Evolutionary conservation across 768 basidiomycete species (phyloP).

Genomic region (Cystofilobasidium macerans): DNA sequence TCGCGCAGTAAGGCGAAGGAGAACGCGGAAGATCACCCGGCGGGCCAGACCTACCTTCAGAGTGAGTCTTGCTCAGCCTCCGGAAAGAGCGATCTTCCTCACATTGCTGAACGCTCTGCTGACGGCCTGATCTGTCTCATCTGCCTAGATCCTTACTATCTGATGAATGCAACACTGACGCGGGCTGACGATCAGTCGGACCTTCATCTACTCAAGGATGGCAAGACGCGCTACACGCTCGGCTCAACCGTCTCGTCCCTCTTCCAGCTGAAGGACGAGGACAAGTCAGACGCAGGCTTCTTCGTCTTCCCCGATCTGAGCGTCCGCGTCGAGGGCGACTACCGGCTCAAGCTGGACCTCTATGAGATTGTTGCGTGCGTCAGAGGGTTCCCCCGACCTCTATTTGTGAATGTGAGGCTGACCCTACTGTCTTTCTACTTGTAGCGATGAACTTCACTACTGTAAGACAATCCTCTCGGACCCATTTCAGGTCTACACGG

Average conservation of each 20-base stretch:
- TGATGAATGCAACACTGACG: constrained; percentile 44
- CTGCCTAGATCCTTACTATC: constrained; percentile 68
- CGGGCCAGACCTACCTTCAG: constrained; percentile 32
- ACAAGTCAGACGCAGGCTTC: constrained; percentile 64
- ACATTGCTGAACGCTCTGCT: not conserved
- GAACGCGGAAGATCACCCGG: not conserved
- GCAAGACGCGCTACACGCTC: constrained; percentile 80
- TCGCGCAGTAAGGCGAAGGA: not conserved
- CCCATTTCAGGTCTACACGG: constrained; percentile 87
- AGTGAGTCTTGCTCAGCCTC: constrained; percentile 28
- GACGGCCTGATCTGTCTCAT: not conserved
- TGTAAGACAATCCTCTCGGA: constrained; percentile 81
- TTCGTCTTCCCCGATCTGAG: constrained; percentile 94
- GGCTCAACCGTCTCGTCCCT: constrained; percentile 81
- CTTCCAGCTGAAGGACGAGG: constrained; percentile 71
- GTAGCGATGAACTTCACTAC: constrained; percentile 70
- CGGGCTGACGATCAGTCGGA: constrained; percentile 61
- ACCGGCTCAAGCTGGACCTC: constrained; percentile 61
- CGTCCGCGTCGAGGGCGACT: constrained; percentile 83
- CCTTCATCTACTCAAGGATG: constrained; percentile 81
- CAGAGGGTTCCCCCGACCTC: not conserved
- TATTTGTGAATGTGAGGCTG: no score
- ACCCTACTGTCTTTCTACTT: constrained; percentile 9
- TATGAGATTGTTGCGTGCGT: constrained; percentile 88
- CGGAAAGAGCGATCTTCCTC: no score